These are phyloP conservation scores for Xylaria arbuscula DNA, from an alignment of 2,329 filamentous ascomycete species.

Conservation along the genomic window DNA sequence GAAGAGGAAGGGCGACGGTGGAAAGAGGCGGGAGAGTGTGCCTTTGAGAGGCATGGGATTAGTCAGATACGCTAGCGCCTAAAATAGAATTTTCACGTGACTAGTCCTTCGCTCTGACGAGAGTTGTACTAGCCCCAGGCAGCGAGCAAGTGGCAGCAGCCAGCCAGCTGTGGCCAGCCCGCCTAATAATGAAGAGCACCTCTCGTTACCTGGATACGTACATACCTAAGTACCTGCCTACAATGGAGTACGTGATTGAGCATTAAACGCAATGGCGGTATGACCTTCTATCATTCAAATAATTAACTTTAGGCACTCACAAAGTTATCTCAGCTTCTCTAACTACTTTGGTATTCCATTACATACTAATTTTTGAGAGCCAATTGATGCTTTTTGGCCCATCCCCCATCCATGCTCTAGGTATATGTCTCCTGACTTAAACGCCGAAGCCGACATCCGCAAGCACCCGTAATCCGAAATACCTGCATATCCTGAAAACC, in stretches of 20 bases:
- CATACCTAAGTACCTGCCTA: no score
- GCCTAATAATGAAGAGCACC: no score
- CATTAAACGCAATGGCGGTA: no score
- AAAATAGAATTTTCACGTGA: conserved; percentile 34
- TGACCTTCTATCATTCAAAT: no score
- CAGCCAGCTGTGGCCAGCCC: no score
- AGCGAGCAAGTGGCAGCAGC: not conserved
- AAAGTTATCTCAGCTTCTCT: no score
- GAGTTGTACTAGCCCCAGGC: not conserved
- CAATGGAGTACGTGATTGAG: no score
- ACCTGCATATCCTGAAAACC: conserved; percentile 14
- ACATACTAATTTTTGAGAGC: not conserved
- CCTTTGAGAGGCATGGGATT: conserved; percentile 36
- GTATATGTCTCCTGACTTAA: not conserved
- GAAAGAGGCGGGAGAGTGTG: conserved; percentile 31
- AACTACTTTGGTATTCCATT: not conserved
- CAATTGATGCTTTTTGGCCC: not conserved
- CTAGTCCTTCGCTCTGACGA: not conserved
- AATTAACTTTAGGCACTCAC: no score
- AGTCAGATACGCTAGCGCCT: conserved; percentile 37
- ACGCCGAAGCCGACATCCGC: not conserved
- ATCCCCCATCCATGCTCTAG: not conserved
- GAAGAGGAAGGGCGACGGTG: conserved; percentile 16
- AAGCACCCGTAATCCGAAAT: not conserved
- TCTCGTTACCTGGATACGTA: no score